Evolutionary conservation across 768 basidiomycete species (phyloP).

Genomic region (Psilocybe azurescens): DNA sequence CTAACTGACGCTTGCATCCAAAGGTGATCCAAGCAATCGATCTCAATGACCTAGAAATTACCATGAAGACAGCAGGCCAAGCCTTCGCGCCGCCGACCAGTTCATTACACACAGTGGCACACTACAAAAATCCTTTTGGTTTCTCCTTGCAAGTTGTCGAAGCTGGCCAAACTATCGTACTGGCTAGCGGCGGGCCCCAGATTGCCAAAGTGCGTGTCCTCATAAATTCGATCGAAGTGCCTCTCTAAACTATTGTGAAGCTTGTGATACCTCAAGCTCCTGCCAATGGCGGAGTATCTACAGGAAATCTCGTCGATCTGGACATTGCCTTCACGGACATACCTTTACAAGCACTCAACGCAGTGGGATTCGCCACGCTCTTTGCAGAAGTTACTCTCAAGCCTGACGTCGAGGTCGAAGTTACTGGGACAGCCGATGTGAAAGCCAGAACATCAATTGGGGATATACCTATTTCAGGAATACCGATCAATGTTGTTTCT

Average conservation of each 20-base stretch:
- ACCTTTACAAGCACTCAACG: constrained; percentile 60
- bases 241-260: constrained; percentile 32
- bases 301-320: constrained; percentile 68
- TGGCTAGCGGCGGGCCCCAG: constrained; percentile 51
- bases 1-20: not conserved
- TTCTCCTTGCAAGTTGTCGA: constrained; percentile 71
- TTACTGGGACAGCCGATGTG: constrained; percentile 64
- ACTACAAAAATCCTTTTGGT: constrained; percentile 78
- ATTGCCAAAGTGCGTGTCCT: constrained; percentile 53
- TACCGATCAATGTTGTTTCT: constrained; percentile 66
- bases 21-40: constrained; percentile 70
- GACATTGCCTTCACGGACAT: constrained; percentile 60
- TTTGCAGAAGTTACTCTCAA: constrained; percentile 64
- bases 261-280: constrained; percentile 54
- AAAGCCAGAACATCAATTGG: constrained; percentile 67
- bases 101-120: constrained; percentile 57
- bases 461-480: constrained; percentile 65
- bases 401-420: constrained; percentile 45
- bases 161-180: constrained; percentile 56
- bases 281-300: constrained; percentile 67
- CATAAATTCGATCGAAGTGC: not conserved
- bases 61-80: constrained; percentile 54
- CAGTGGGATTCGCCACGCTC: constrained; percentile 57
- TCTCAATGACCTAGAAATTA: constrained; percentile 60
- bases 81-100: constrained; percentile 65